Evolutionary conservation across 169 alveolate genomes (phyloP), one percentile per base, ranked within the genome.

Genomic region (Cardiosporidium cionae): DNA sequence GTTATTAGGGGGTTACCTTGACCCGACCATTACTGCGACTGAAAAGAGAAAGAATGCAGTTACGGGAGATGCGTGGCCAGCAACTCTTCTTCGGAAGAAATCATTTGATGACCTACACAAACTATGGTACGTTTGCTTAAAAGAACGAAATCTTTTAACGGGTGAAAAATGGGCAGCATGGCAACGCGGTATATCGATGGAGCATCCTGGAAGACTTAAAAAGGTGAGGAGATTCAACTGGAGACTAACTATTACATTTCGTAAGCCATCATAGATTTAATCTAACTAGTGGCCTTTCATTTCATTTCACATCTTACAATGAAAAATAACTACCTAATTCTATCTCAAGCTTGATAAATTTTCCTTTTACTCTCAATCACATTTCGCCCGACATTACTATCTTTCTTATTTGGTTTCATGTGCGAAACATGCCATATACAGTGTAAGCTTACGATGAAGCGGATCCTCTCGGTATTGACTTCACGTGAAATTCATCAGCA

Each of bases 11-110:
- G 84, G 91, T 28, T 86, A 84, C 63, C 74, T 86, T 52, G 91
- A 86, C 62, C 88, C 92, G 0, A 76, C 85, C 32, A 78, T 80
- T 34, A 79, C 80, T 1, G 85, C 82, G 62, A 72, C 80, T 63
- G 78, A 66, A 53, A 87, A 81, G 58, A 84, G 83, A n/a, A 77
- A 78, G 32, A 73, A 80, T 36, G 84, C 93, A 3, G 84, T 73
- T 58, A 63, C 94, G 34, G 94, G 94, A 6, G 89, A 88, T 64
- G 89, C 94, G 0, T 89, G 94, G 94, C 94, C 94, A 9, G 82
- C 93, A 31, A 81, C 79, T 65, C 69, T 89, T 64, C 83, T 89
- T 33, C 80, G 93, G 36, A 72, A 76, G 69, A 88, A 89, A 72
- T 86, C 91, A 65, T 89, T 89, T 54, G 91, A 87, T 7, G 94